These are phyloP conservation scores for Parachaetomium inaequale DNA, from an alignment of 495 filamentous ascomycete species.

Conservation along the genomic window DNA sequence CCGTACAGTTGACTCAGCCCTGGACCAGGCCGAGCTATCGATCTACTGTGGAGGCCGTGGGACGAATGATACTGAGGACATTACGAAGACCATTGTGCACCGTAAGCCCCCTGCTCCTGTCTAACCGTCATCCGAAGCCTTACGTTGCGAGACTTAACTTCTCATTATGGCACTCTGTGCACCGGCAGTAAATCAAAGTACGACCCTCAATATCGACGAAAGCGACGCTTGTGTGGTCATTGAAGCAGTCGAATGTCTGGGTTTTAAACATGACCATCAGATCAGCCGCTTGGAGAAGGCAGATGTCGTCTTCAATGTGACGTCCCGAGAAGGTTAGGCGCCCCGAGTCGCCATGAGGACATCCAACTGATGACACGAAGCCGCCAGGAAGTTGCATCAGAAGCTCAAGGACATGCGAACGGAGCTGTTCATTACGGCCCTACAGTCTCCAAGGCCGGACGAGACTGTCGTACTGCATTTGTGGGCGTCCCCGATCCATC, in stretches of 20 bases:
- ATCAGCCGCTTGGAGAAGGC: neutral
- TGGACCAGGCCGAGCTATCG: slow-evolving; percentile 10
- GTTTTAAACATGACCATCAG: neutral
- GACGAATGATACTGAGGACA: neutral
- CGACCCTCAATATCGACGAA: neutral
- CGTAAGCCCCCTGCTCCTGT: neutral
- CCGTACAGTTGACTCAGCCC: neutral
- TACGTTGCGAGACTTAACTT: no score
- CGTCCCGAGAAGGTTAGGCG: neutral
- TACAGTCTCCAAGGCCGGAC: slow-evolving; percentile 20
- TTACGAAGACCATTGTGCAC: slow-evolving; percentile 6
- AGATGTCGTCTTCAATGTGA: slow-evolving; percentile 6
- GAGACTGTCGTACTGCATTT: slow-evolving; percentile 23
- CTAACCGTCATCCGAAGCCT: no score
- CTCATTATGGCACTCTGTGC: neutral
- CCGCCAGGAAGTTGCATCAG: slow-evolving; percentile 12
- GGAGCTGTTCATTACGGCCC: slow-evolving; percentile 23
- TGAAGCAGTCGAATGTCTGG: slow-evolving; percentile 15
- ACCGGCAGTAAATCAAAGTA: neutral
- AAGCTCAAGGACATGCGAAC: slow-evolving; percentile 24
- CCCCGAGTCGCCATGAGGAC: neutral
- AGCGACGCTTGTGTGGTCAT: slow-evolving; percentile 5
- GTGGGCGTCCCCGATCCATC: slow-evolving; percentile 5
- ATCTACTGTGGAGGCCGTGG: slow-evolving; percentile 1
- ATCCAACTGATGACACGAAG: neutral